Percentiles rank a stretch among this genome's conserved stretches.
Evolutionary conservation across 2,329 filamentous ascomycete species (phyloP).

Genomic region (Teratosphaeria gauchensis): DNA sequence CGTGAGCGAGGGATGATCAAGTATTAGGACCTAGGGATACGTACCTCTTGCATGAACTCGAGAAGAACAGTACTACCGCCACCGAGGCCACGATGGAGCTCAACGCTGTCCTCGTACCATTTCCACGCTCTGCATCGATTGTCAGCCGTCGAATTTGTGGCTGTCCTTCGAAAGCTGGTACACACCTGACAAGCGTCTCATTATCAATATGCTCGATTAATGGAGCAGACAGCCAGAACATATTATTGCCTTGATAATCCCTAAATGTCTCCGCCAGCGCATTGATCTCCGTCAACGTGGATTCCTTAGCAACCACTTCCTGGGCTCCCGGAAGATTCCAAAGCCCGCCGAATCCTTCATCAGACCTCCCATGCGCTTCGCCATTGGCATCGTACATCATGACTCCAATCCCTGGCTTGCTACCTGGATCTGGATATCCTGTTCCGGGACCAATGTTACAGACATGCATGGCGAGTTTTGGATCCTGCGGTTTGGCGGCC

Average conservation of each 20-base stretch:
- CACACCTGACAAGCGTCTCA: conserved; percentile 10
- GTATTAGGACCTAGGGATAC: background rate
- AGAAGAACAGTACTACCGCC: conserved; percentile 17
- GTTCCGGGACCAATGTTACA: conserved; percentile 17
- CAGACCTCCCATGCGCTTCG: conserved; percentile 20
- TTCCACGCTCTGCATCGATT: conserved; percentile 13
- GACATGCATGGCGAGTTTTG: conserved; percentile 23
- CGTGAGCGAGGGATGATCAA: background rate
- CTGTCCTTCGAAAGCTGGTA: background rate
- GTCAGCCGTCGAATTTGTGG: background rate
- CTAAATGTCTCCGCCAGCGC: conserved; percentile 14
- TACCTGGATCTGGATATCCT: conserved; percentile 13
- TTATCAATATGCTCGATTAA: conserved; percentile 18
- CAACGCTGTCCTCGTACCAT: conserved; percentile 18
- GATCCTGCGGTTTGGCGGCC: conserved; percentile 15
- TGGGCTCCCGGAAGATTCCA: conserved; percentile 18
- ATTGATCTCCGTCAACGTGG: conserved; percentile 16
- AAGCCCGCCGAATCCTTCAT: conserved; percentile 21
- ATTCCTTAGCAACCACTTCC: conserved; percentile 14
- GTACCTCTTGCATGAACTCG: conserved; percentile 21
- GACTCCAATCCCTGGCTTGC: conserved; percentile 15
- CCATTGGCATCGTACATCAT: conserved; percentile 24
- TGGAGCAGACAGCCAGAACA: conserved; percentile 17
- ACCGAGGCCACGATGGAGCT: conserved; percentile 10
- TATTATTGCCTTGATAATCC: conserved; percentile 14